Evolutionary conservation across 495 filamentous ascomycete genomes (phyloP), one percentile per base, ranked within the genome.

Genomic region (Pseudoneurospora amorphoporcata): DNA sequence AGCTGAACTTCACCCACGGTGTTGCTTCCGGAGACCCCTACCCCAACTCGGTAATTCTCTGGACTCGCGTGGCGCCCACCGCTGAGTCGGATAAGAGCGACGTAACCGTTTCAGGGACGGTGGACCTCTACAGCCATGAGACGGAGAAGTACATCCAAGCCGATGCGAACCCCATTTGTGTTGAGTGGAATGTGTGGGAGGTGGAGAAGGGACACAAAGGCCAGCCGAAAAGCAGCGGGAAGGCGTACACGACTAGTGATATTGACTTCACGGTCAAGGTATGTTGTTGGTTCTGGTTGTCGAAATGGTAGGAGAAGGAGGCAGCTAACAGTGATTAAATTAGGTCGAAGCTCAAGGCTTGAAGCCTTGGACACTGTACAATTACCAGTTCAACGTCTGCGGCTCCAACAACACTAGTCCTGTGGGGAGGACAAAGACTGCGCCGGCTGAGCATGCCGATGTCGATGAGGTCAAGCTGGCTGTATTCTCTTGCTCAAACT

Each of bases 231-330:
- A 80, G 83, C 69, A 75, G 78, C 9, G 88, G 89, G 4, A 86
- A 78, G 6, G 88, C 81, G 1, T 90, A 87, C 76, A 91, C 89
- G 0, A 88, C 82, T 68, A 88, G 85, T 8, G 89, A 91, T 77
- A 85, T 91, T 41, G 89, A 91, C 72, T 91, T 87, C 72, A 91
- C 89, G 9, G 84, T 91, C 68, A 91, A 91, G 80, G 86, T 84
- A 77, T 8, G 53, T 17, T 8, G 53, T 17, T 12, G 53, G 10
- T 61, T 69, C 23, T 69, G 23, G 39, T 1, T 4, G 8, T 23
- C 8, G 4, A 35, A 47, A 16, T n/a, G 53, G 8, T 32, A 12
- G 58, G 3, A 14, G 14, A 5, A 23, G 69, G 9, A 40, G 12
- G 42, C 29, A 10, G 68, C 69, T 80, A 42, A 79, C 70, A 41